phyloP scores from a whole-genome alignment of 129 eudicot species.

The Helianthus tuberosus region DNA sequence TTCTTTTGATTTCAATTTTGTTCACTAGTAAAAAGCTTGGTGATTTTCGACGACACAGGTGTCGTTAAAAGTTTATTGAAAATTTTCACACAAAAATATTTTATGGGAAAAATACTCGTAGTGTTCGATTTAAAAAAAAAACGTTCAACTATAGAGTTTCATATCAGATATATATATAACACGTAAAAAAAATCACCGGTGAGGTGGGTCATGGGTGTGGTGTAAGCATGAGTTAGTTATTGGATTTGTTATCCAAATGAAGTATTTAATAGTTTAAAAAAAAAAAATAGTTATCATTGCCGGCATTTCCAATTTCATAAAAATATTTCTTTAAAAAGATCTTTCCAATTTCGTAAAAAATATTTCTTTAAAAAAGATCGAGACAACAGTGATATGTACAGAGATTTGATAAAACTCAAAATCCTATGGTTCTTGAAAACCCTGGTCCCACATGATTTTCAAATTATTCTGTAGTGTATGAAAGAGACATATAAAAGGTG shows the following conservation, averaged over 20 bases:
- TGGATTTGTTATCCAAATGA: conserved; percentile 9
- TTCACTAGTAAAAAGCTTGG: too few relatives aligned
- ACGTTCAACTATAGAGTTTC: neutral
- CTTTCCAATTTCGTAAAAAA: conserved; percentile 8
- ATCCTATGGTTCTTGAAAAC: neutral
- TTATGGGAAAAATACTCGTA: too few relatives aligned
- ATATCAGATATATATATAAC: neutral
- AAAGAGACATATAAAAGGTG: conserved; percentile 5
- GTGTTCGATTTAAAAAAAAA: too few relatives aligned
- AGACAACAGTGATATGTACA: conserved; percentile 12
- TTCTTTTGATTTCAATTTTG: too few relatives aligned
- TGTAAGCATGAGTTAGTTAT: neutral
- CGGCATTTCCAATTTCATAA: conserved; percentile 30
- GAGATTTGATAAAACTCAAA: neutral
- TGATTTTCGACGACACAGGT: too few relatives aligned
- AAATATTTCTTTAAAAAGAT: neutral
- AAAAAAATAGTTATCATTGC: conserved; percentile 25
- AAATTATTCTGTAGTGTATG: neutral
- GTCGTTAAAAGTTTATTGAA: too few relatives aligned
- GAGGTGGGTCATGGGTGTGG: neutral
- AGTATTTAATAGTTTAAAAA: too few relatives aligned
- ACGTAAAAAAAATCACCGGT: neutral
- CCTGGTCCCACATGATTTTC: neutral
- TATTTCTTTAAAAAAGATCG: neutral
- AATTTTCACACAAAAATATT: too few relatives aligned